These are phyloP conservation scores for Aspergillus mulundensis DNA, from an alignment of 495 filamentous ascomycete genomes.

Conservation along the genomic window DNA sequence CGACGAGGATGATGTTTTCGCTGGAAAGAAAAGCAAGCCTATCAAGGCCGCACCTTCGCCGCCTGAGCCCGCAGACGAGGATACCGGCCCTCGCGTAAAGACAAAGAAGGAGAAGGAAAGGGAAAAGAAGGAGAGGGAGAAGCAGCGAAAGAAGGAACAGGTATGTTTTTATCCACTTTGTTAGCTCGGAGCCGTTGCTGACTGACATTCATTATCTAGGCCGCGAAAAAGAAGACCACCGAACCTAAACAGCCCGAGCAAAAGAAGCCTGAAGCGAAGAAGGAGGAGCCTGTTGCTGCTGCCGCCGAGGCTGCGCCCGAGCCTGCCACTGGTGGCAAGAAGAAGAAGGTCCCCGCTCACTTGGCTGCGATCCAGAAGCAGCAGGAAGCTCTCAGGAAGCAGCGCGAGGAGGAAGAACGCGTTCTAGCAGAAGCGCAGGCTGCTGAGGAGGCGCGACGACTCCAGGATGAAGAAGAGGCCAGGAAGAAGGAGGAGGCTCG, in stretches of 20 bases:
- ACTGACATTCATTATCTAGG: constrained; percentile 37
- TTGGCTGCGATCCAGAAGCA: constrained; percentile 83
- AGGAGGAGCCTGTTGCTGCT: constrained; percentile 39
- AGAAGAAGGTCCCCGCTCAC: constrained; percentile 84
- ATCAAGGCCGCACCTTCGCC: constrained; percentile 45
- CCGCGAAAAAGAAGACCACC: constrained; percentile 56
- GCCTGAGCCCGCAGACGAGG: constrained; percentile 43
- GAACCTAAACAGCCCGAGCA: constrained; percentile 25
- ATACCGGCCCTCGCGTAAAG: constrained; percentile 65
- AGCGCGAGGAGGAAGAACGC: constrained; percentile 72
- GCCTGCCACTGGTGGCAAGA: constrained; percentile 59
- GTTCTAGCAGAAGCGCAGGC: constrained; percentile 69
- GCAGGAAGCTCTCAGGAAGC: constrained; percentile 73
- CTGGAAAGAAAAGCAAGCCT: constrained; percentile 61
- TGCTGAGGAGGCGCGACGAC: constrained; percentile 65
- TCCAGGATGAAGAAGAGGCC: constrained; percentile 67
- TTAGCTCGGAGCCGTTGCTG: background rate
- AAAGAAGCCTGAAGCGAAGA: constrained; percentile 33
- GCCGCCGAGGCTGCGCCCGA: constrained; percentile 19
- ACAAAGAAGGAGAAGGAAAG: constrained; percentile 97
- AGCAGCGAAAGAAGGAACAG: constrained; percentile 91
- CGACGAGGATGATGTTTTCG: constrained; percentile 79
- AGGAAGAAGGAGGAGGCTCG: constrained; percentile 69
- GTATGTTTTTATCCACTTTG: constrained; percentile 33
- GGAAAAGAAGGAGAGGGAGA: constrained; percentile 89